Evolutionary conservation across 2,329 filamentous ascomycete species (phyloP).

Genomic region (Knufia petricola): DNA sequence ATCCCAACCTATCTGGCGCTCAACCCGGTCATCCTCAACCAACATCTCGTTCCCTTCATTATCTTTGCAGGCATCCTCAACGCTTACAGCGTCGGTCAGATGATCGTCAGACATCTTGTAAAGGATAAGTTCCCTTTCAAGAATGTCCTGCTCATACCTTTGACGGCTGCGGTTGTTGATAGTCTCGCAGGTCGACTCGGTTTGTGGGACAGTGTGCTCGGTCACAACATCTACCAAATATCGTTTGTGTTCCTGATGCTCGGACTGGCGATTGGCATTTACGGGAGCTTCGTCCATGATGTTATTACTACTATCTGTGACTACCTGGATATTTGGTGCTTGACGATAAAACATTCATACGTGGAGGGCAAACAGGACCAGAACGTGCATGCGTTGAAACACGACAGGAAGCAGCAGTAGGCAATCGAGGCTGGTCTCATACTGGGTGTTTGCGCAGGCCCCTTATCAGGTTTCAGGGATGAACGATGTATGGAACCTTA

Average conservation of each 20-base stretch:
- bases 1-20: conserved; percentile 72
- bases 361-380: conserved; percentile 28
- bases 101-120: conserved; percentile 89
- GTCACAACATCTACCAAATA: conserved; percentile 73
- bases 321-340: conserved; percentile 94
- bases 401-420: conserved; percentile 9
- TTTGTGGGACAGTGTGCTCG: conserved; percentile 67
- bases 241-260: conserved; percentile 84
- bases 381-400: conserved; percentile 8
- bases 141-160: conserved; percentile 72
- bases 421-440: neutral
- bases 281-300: conserved; percentile 91
- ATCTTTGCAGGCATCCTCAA: conserved; percentile 85
- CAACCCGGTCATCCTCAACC: conserved; percentile 70
- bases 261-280: conserved; percentile 77
- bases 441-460: neutral
- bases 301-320: conserved; percentile 97
- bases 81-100: conserved; percentile 88
- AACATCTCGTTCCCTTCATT: conserved; percentile 80
- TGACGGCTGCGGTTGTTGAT: conserved; percentile 71
- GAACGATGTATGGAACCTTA: too few species aligned
- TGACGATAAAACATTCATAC: conserved; percentile 84
- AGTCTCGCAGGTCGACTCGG: conserved; percentile 61
- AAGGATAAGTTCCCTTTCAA: conserved; percentile 81
- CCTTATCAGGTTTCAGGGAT: too few species aligned